Base-by-base conservation (phyloP, 306 rosid species). In the Casuarina equisetifolia region DNA sequence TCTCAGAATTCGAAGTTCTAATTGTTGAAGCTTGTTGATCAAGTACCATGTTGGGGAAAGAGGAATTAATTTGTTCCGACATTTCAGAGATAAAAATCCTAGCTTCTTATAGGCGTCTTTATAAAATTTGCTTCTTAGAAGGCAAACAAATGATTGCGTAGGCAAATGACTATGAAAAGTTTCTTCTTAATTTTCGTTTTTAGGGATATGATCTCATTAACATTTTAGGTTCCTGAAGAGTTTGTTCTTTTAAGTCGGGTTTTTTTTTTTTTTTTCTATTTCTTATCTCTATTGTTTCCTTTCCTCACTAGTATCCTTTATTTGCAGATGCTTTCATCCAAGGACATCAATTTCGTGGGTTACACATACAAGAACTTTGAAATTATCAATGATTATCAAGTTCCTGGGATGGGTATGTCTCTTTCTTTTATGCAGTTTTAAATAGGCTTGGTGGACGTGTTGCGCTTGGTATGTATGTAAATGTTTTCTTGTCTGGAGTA, bases 361-460 rank as follows among this genome's bases (percentile, higher is more conserved):
- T 96, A 96, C 82, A 96, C 99, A 0, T 96, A 96, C 54, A 96
- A 96, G 89, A 96, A 93, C 86, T 96, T 96, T 49, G 99, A 96
- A 78, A 96, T 96, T 81, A 90, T 96, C 79, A 92, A 93, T 39
- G 99, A 96, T 82, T 96, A 89, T 83, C 99, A 91, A 89, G 90
- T 91, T 83, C 98, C 99, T 81, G 99, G 98, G 81, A 95, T 91
- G 86, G 90, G 99, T 95, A 90, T 12, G 62, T 69, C 43, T 81
- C 80, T 20, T 55, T 72, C 70, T 79, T 42, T 59, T 17, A 40
- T 72, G 50, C 76, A n/a, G 32, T 82, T 39, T 49, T 38, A 39
- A 32, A n/a, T 61, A 25, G 13, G 57, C 75, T 68, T 51, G 64
- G 66, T 69, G 5, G 75, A 59, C 39, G 49, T 73, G 78, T 78